These are phyloP conservation scores for Populus trichocarpa DNA, from an alignment of 441 rosid genomes.

Conservation along the genomic window DNA sequence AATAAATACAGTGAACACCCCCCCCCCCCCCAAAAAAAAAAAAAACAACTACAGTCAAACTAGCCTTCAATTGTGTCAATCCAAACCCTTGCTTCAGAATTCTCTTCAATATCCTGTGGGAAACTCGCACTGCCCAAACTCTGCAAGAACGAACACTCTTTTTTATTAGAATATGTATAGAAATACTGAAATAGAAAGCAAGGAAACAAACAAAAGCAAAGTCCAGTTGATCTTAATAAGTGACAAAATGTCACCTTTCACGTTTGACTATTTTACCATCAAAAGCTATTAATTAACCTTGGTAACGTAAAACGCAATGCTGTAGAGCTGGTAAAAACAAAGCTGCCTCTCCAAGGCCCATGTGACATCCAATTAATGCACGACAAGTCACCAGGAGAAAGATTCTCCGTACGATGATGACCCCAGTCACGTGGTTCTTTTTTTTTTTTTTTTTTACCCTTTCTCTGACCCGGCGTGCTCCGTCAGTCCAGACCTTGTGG, in stretches of 20 bases:
- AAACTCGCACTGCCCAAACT: constrained; percentile 61
- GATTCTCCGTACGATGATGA: constrained; percentile 2
- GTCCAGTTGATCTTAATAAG: neutral
- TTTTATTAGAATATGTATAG: neutral
- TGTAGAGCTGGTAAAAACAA: too few species aligned
- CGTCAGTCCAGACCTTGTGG: constrained; percentile 1
- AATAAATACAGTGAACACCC: constrained; percentile 5
- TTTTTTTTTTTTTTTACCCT: neutral
- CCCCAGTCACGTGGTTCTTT: constrained; percentile 17
- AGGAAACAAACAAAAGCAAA: too few species aligned
- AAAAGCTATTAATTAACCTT: too few species aligned
- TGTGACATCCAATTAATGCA: neutral
- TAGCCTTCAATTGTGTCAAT: neutral
- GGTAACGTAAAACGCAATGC: too few species aligned
- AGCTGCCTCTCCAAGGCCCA: too few species aligned
- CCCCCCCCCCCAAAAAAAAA: neutral
- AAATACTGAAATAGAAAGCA: too few species aligned
- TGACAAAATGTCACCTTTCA: too few species aligned
- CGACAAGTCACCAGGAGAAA: constrained; percentile 13
- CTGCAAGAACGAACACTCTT: constrained; percentile 33
- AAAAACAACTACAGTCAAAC: neutral
- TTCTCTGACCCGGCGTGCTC: constrained; percentile 16
- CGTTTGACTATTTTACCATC: too few species aligned
- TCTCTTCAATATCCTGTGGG: constrained; percentile 63
- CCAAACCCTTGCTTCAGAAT: neutral